Percentiles rank a stretch among this genome's conserved stretches.
phyloP scores from a whole-genome alignment of 139 green algal genomes.

The Auxenochlorella pyrenoidosa region DNA sequence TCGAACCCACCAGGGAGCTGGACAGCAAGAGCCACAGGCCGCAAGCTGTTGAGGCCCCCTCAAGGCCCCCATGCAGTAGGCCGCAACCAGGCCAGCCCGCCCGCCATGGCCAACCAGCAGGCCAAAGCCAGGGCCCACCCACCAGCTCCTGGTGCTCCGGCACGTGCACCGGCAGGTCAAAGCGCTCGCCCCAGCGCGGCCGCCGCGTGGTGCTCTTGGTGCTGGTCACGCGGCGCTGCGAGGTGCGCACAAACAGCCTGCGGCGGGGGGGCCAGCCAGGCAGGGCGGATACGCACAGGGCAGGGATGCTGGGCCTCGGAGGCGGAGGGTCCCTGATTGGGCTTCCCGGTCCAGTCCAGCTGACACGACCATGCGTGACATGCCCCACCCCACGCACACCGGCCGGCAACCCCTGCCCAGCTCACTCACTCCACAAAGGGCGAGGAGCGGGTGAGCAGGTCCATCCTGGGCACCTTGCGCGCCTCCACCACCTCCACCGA shows the following conservation, averaged over 20 bases:
- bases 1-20: no score
- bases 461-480: slow-evolving; percentile 22
- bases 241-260: slow-evolving; percentile 40
- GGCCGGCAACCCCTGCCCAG: background rate
- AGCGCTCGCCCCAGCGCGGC: slow-evolving; percentile 41
- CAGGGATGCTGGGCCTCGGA: no score
- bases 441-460: slow-evolving; percentile 9
- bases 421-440: slow-evolving; percentile 40
- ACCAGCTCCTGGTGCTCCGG: slow-evolving; percentile 19
- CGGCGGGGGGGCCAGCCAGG: no score
- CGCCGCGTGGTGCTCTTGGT: slow-evolving; percentile 20
- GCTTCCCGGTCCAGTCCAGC: no score
- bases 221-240: slow-evolving; percentile 17
- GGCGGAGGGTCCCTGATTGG: no score
- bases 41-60: no score
- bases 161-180: slow-evolving; percentile 36
- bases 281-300: no score
- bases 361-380: background rate
- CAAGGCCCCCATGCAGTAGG: no score
- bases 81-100: no score
- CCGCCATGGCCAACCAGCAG: no score
- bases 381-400: background rate
- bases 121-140: background rate
- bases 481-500: slow-evolving; percentile 34
- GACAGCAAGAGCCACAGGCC: no score